Evolutionary conservation across 2,329 filamentous ascomycete species (phyloP), one percentile per base, ranked within the genome.

Genomic region (Cryphonectria parasitica): DNA sequence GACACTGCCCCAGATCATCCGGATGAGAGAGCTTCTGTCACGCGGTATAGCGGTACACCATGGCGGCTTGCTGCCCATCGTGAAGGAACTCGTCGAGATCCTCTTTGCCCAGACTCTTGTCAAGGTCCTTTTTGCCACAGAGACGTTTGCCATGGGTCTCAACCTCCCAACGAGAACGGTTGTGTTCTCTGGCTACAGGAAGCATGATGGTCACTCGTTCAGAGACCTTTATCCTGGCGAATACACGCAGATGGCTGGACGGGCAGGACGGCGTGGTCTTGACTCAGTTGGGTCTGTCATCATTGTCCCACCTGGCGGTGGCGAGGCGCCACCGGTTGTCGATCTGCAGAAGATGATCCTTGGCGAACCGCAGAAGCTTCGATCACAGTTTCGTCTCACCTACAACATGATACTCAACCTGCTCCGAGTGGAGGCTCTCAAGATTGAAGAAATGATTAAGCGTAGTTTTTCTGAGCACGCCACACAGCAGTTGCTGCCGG

Each of bases 391-490:
- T 85, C 90, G 96, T 72, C 85, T 99, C 64, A 99, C 97, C 0
- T 99, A 99, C 85, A 99, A 98, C 82, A 99, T 99, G 96, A 99
- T 99, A 72, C 84, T 99, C 41, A 99, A 98, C 77, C 85, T 99
- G 43, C 85, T 99, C 64, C 91, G 96, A 49, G 96, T 99, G 2
- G 96, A 99, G 80, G 96, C 96, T 2, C 83, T 99, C 74, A 98
- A 98, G 83, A 98, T 99, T 75, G 96, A 99, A 80, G 96, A 99
- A 82, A 99, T 99, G 96, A 99, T 99, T 84, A 99, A 99, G 86
- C 92, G 96, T 74, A 98, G 95, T 80, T 99, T 99, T 85, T 98
- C 95, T 67, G 96, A 99, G 80, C 96, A 99, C 81, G 95, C 95
- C 34, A 98, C 95, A 0, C 96, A 99, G 78, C 95, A 97, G 73